These are phyloP conservation scores for Hypericum androsaemum DNA, from an alignment of 345 rosid species.

Conservation along the genomic window DNA sequence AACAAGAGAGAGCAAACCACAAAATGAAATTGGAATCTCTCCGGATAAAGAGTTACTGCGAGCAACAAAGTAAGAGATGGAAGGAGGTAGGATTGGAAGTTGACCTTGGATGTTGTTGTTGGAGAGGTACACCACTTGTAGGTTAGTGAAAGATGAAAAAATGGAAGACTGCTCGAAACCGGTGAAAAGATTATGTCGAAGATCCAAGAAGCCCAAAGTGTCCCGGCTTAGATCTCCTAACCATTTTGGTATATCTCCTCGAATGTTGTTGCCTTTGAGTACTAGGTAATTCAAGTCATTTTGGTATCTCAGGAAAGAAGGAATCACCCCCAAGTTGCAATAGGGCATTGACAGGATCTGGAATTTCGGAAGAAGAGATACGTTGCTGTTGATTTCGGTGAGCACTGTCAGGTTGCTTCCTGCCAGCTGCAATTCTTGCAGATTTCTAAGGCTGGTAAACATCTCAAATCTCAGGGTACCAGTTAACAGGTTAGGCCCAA, in stretches of 20 bases:
- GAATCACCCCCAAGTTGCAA: constrained; percentile 15
- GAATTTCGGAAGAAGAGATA: neutral
- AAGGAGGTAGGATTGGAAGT: constrained; percentile 11
- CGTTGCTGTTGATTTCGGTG: neutral
- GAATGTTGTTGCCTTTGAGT: constrained; percentile 13
- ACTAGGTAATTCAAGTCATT: neutral
- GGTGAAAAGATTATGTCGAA: constrained; percentile 13
- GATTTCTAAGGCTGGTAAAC: neutral
- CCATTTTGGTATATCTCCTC: constrained; percentile 19
- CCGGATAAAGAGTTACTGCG: constrained; percentile 17
- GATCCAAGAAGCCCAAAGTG: neutral
- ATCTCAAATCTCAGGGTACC: constrained; percentile 7
- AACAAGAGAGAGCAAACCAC: neutral
- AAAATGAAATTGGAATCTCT: constrained; percentile 5
- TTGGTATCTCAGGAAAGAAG: constrained; percentile 11
- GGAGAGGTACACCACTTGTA: neutral
- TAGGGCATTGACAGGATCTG: neutral
- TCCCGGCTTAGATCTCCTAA: neutral
- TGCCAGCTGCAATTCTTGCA: neutral
- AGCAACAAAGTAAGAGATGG: rapidly evolving
- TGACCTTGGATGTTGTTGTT: constrained; percentile 16
- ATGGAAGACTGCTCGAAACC: constrained; percentile 1
- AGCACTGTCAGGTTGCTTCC: constrained; percentile 6
- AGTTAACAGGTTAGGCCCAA: constrained; percentile 7
- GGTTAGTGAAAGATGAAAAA: neutral